Evolutionary conservation across 1,284 basidiomycete genomes (phyloP), one percentile per base, ranked within the genome.

Genomic region (Boletus holoroseus): DNA sequence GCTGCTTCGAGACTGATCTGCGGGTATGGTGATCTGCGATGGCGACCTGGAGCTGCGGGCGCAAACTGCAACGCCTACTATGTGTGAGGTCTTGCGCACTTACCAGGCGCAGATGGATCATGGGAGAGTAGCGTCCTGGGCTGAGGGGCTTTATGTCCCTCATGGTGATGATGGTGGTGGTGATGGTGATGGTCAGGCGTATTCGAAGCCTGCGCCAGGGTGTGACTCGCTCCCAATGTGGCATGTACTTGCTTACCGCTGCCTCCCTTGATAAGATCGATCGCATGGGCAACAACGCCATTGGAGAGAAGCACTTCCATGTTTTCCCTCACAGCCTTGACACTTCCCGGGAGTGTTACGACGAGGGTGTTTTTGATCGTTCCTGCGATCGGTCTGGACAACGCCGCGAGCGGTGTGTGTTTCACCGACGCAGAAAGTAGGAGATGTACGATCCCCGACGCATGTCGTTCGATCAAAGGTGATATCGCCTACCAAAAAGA

Each of bases 301-400:
- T 64, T 73, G 7, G 67, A 63, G 5, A 92, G 68, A 28, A 94
- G 70, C 1, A 79, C 77, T 5, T 79, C 76, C 51, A 91, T 62
- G 59, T 85, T 90, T 63, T 94, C 91, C 53, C 75, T 81, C 24
- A 92, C 91, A 2, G 89, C 91, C 60, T 89, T 93, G 20, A 84
- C 77, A 57, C 87, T 90, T 1, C 91, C 91, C 0, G 92, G 92
- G 8, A 94, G 79, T 0, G 88, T 89, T 16, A 88, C 74, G 26
- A 94, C 71, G 15, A 94, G 73, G 0, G 84, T 84, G 31, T 78
- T 76, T 26, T 70, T 71, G 51, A 82, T 70, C 7, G 88, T 85
- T 0, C 91, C 91, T 2, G 87, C 89, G 13, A 92, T 73, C 1
- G 88, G 88, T 9, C 91, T 80, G 1, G 90, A 87, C 8, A 94